Evolutionary conservation across 1,284 basidiomycete species (phyloP).

Genomic region (Ceratobasidium sp.): DNA sequence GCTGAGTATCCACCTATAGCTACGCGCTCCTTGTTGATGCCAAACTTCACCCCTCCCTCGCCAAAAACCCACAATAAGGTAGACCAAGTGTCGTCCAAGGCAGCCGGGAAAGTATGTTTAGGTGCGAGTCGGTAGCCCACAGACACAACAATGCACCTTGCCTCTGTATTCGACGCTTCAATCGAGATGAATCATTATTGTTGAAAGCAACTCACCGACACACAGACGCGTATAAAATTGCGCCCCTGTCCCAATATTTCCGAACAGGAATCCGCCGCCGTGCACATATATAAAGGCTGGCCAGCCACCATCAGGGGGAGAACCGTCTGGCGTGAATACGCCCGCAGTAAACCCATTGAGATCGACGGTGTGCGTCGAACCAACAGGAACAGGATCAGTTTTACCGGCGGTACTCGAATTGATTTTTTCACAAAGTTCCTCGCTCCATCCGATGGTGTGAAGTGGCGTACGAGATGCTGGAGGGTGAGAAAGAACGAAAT

Average conservation of each 20-base stretch:
- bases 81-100: slow-evolving; percentile 55
- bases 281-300: slow-evolving; percentile 13
- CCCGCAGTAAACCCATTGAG: neutral
- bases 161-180: neutral
- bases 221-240: slow-evolving; percentile 21
- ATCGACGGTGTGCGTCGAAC: neutral
- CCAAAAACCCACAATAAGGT: slow-evolving; percentile 53
- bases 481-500: slow-evolving; percentile 21
- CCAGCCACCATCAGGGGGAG: slow-evolving; percentile 10
- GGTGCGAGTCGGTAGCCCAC: slow-evolving; percentile 57
- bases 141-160: slow-evolving; percentile 52
- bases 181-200: neutral
- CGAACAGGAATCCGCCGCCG: slow-evolving; percentile 18
- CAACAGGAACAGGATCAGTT: slow-evolving; percentile 2
- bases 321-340: slow-evolving; percentile 1
- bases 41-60: neutral
- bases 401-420: slow-evolving; percentile 21
- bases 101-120: slow-evolving; percentile 56
- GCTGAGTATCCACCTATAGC: slow-evolving; percentile 28
- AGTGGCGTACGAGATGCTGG: slow-evolving; percentile 17
- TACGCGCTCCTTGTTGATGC: neutral
- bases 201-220: slow-evolving; percentile 2
- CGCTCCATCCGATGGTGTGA: slow-evolving; percentile 8
- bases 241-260: slow-evolving; percentile 3
- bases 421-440: slow-evolving; percentile 12